Evolutionary conservation across 2,329 filamentous ascomycete species (phyloP).

Genomic region (Aulographum hederae): DNA sequence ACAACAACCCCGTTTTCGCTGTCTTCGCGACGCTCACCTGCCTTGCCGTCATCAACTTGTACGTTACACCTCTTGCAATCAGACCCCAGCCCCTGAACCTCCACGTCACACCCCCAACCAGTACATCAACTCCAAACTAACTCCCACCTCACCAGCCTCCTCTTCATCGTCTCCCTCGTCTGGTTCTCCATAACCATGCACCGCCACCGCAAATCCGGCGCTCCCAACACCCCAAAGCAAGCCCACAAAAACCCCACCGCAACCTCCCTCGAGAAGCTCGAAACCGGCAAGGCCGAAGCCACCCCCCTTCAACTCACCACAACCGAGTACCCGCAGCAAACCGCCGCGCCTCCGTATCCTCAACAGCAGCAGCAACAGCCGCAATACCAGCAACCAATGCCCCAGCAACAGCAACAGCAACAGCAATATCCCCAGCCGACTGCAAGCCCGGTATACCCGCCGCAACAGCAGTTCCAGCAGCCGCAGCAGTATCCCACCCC

Average conservation of each 20-base stretch:
- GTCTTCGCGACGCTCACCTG: constrained; percentile 6
- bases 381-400: neutral
- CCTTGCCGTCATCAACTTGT: constrained; percentile 1
- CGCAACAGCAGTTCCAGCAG: neutral
- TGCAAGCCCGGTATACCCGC: too few species aligned
- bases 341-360: constrained; percentile 1
- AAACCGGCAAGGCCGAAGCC: too few species aligned
- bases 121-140: too few species aligned
- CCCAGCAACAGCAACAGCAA: neutral
- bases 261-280: constrained; percentile 4
- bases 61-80: too few species aligned
- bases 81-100: too few species aligned
- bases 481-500: constrained; percentile 2
- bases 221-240: constrained; percentile 1
- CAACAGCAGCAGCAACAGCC: constrained; percentile 2
- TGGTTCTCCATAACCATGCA: constrained; percentile 6
- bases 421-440: neutral
- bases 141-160: too few species aligned
- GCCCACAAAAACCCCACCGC: too few species aligned
- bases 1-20: constrained; percentile 8
- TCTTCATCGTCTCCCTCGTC: constrained; percentile 6
- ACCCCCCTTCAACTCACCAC: too few species aligned
- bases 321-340: too few species aligned
- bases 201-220: constrained; percentile 4
- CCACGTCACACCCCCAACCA: too few species aligned